Percentiles rank a stretch among this genome's conserved stretches.
These are phyloP conservation scores for Chimonanthus praecox DNA, from an alignment of 164 flowering plant species.

Conservation along the genomic window DNA sequence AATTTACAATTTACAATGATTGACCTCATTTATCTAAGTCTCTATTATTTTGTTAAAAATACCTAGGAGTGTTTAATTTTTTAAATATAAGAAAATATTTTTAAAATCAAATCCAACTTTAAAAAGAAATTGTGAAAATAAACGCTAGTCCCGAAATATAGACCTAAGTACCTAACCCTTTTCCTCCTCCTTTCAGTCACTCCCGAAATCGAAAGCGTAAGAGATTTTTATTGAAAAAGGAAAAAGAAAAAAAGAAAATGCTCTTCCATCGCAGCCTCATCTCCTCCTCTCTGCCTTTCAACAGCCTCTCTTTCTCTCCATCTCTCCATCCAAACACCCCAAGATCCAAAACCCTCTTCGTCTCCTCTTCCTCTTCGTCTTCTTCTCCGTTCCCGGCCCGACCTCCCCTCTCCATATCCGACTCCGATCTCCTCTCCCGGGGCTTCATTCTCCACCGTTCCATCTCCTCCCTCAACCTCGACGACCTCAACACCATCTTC, in stretches of 20 bases:
- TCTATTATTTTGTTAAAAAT: too few species aligned
- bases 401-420: conserved; percentile 54
- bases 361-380: neutral
- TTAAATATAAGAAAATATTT: too few species aligned
- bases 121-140: too few species aligned
- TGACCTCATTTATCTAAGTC: too few species aligned
- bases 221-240: neutral
- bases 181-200: neutral
- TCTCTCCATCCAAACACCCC: neutral
- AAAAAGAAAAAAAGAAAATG: neutral
- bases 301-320: neutral
- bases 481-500: conserved; percentile 80
- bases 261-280: neutral
- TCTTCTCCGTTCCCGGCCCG: neutral
- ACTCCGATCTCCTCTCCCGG: conserved; percentile 53
- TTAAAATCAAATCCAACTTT: too few species aligned
- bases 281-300: neutral
- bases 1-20: too few species aligned
- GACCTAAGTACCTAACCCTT: neutral
- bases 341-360: neutral
- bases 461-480: conserved; percentile 50
- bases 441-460: conserved; percentile 74
- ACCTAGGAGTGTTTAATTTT: too few species aligned
- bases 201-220: neutral
- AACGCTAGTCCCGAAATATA: too few species aligned